A percentile compares a stretch with the other conserved stretches of the same genome.
Conservation (phyloP, 805 yeast genomes). For the Grigorovia yakushimaensis region DNA sequence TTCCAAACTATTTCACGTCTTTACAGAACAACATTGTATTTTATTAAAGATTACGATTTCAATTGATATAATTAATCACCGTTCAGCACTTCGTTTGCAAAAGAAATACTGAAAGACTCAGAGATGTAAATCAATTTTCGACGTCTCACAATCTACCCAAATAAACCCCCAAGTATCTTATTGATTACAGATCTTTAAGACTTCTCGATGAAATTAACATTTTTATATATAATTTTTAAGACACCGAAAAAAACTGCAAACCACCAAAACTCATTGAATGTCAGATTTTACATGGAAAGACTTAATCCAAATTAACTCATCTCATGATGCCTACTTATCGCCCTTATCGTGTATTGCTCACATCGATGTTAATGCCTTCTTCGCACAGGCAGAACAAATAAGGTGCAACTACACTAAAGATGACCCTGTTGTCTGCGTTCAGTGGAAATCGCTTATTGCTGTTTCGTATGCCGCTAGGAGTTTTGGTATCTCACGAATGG, state of each 20-base stretch:
- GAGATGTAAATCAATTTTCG: too few relatives aligned
- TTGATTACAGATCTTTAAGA: too few relatives aligned
- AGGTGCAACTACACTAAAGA: constrained; percentile 52
- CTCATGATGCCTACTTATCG: constrained; percentile 42
- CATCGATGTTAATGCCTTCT: constrained; percentile 89
- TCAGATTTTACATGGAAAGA: constrained; percentile 43
- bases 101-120: too few relatives aligned
- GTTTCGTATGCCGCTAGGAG: constrained; percentile 84
- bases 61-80: too few relatives aligned
- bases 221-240: too few relatives aligned
- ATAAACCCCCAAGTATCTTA: too few relatives aligned
- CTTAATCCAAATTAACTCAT: constrained; percentile 38
- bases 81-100: too few relatives aligned
- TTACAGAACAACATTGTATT: too few relatives aligned
- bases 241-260: not conserved
- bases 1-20: too few relatives aligned
- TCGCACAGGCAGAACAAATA: constrained; percentile 86
- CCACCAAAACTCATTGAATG: constrained; percentile 8
- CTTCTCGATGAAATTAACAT: too few relatives aligned
- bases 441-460: constrained; percentile 86
- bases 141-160: too few relatives aligned
- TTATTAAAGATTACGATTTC: too few relatives aligned
- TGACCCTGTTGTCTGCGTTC: constrained; percentile 89
- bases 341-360: constrained; percentile 76
- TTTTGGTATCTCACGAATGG: constrained; percentile 75